Conservation (phyloP, 768 basidiomycete species). For the Russula earlei region DNA sequence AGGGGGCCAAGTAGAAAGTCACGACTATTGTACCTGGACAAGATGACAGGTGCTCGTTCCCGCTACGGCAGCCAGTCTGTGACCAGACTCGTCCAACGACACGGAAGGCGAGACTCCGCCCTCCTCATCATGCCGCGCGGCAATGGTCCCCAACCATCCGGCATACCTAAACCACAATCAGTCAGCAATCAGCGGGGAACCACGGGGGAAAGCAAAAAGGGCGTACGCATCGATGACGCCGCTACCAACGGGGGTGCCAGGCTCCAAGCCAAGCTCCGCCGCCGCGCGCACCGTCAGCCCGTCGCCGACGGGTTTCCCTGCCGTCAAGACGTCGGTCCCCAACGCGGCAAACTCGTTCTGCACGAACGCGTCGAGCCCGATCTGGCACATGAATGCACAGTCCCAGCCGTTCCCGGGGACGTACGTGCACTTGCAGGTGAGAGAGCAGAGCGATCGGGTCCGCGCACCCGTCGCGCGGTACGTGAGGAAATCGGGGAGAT, state of each 20-base stretch:
- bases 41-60: constrained; percentile 97
- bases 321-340: constrained; percentile 57
- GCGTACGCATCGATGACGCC: constrained; percentile 90
- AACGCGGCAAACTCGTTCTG: constrained; percentile 67
- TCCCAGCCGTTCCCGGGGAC: constrained; percentile 87
- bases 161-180: constrained; percentile 50
- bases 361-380: constrained; percentile 68
- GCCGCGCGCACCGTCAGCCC: constrained; percentile 77
- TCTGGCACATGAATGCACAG: constrained; percentile 72
- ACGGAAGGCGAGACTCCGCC: constrained; percentile 39
- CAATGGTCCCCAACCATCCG: constrained; percentile 95
- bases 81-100: constrained; percentile 69
- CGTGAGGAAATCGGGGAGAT: constrained; percentile 92
- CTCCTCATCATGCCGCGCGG: constrained; percentile 52
- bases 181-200: not conserved
- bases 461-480: constrained; percentile 75
- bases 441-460: constrained; percentile 79
- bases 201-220: not conserved
- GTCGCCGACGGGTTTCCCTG: constrained; percentile 75
- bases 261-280: constrained; percentile 70
- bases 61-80: constrained; percentile 85
- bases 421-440: constrained; percentile 94
- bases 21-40: constrained; percentile 50
- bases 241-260: constrained; percentile 88
- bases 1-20: not conserved